Percentiles rank a stretch among this genome's conserved stretches.
Conservation (phyloP, 2,329 filamentous ascomycete species). For the Penicillium sp. region DNA sequence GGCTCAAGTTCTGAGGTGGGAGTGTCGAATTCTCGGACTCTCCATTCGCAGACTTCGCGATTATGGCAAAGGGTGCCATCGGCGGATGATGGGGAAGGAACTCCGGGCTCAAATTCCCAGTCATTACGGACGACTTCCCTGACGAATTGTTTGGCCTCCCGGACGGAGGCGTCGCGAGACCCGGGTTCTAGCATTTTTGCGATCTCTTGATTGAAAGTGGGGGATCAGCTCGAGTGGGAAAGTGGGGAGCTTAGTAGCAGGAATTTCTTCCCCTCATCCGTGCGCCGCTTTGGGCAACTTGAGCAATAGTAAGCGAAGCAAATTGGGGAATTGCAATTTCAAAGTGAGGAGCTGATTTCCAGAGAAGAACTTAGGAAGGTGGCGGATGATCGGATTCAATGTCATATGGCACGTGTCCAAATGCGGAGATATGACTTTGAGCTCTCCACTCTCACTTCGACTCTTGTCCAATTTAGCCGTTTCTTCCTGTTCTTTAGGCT, state of each 20-base stretch:
- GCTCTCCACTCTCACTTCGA: not conserved
- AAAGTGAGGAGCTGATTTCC: not conserved
- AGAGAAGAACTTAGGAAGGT: not conserved
- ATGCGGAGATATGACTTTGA: constrained; percentile 14
- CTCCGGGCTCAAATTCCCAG: constrained; percentile 38
- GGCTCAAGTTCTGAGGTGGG: constrained; percentile 39
- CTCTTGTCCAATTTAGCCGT: not conserved
- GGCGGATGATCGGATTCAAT: constrained; percentile 9
- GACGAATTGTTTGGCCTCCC: constrained; percentile 41
- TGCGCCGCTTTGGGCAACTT: not conserved
- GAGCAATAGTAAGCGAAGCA: not conserved
- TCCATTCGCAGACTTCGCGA: constrained; percentile 35
- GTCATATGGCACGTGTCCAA: constrained; percentile 10
- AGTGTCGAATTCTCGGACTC: constrained; percentile 37
- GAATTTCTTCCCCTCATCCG: constrained; percentile 16
- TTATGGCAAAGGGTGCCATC: constrained; percentile 20
- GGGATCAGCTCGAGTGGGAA: constrained; percentile 9
- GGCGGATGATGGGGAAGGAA: constrained; percentile 21
- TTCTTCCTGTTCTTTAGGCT: not conserved
- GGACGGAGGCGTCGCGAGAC: constrained; percentile 39
- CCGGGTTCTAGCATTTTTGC: constrained; percentile 24
- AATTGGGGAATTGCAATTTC: not conserved
- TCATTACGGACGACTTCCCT: constrained; percentile 42
- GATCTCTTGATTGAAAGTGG: constrained; percentile 11
- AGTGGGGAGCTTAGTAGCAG: constrained; percentile 16